Percentiles rank a stretch among this genome's conserved stretches.
Evolutionary conservation across 2,329 filamentous ascomycete species (phyloP).

Genomic region (Fusarium protoensiforme): DNA sequence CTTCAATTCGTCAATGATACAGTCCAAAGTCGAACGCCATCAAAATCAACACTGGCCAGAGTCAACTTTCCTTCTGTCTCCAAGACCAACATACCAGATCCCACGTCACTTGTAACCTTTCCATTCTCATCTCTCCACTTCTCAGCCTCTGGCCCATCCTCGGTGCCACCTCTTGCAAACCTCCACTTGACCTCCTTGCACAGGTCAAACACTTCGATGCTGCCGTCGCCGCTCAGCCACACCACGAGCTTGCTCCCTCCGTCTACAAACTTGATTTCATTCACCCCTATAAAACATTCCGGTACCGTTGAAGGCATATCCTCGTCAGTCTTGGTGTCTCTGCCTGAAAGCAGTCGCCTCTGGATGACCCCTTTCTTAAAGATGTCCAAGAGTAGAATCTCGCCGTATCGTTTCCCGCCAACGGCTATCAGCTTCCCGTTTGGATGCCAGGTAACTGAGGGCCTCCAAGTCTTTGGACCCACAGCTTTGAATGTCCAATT

Average conservation of each 20-base stretch:
- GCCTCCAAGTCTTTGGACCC: not conserved
- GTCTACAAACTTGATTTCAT: slow-evolving; percentile 14
- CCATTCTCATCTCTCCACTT: slow-evolving; percentile 22
- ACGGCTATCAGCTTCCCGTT: slow-evolving; percentile 9
- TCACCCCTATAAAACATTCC: not conserved
- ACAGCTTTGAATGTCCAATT: not conserved
- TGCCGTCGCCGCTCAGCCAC: slow-evolving; percentile 12
- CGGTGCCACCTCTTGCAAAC: slow-evolving; percentile 22
- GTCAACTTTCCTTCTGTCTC: slow-evolving; percentile 1
- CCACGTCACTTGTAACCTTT: slow-evolving; percentile 8
- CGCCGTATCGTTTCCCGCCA: slow-evolving; percentile 9
- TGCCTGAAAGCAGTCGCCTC: not conserved
- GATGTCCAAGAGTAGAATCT: slow-evolving; percentile 8
- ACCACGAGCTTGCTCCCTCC: slow-evolving; percentile 13
- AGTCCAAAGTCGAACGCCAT: slow-evolving; percentile 21
- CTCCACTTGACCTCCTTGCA: slow-evolving; percentile 16
- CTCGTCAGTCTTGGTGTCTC: not conserved
- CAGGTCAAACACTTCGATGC: slow-evolving; percentile 24
- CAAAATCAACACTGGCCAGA: slow-evolving; percentile 17
- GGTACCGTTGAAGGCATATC: not conserved
- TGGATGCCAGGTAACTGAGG: slow-evolving; percentile 19
- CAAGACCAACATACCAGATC: slow-evolving; percentile 17
- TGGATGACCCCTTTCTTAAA: not conserved
- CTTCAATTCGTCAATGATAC: not conserved
- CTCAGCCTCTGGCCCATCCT: not conserved